Base-by-base conservation (phyloP, 129 eudicot genomes). In the Centella asiatica region DNA sequence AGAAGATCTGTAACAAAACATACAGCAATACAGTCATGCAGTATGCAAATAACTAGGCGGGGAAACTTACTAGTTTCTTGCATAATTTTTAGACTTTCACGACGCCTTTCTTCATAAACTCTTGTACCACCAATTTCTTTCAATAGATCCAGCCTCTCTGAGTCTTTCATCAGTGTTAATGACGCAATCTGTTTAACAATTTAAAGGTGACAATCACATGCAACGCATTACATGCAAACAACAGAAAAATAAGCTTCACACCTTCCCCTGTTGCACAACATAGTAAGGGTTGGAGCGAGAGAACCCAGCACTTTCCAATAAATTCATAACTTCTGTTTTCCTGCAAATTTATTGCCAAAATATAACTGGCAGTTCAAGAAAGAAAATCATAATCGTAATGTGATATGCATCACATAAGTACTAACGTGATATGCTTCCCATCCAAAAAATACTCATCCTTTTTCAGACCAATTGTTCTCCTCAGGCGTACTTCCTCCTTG, bases 401-500 rank as follows among this genome's bases (percentile, higher is more conserved):
- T 34, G 34, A 14, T 42, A 27, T 25, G 39, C 28, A 14, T 55
- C 10, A 8, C 27, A 44, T 27, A 15, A 69, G 55, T 65, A 65
- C 96, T 74, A 74, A 93, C 99, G 96, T 88, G 75, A 93, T 87
- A 78, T 87, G 99, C 76, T 93, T 93, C 51, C 99, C 99, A 85
- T 93, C 99, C 78, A 93, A 69, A 75, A 88, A 93, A 29, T 93
- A 93, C 68, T 93, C 99, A 70, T 88, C 99, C 63, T 88, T 88
- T 67, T 87, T 93, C 0, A 85, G 84, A 69, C 95, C 96, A 45
- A 93, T 82, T 26, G 99, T 87, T 72, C 99, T 83, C 60, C 99
- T 76, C 64, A 93, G 72, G 53, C 84, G 93, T 62, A 93, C 99
- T 81, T 93, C 99, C 71, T 93, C 96, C 74, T 88, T 93, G 74